Base-by-base conservation (phyloP, 441 rosid species). In the Populus hybrid region DNA sequence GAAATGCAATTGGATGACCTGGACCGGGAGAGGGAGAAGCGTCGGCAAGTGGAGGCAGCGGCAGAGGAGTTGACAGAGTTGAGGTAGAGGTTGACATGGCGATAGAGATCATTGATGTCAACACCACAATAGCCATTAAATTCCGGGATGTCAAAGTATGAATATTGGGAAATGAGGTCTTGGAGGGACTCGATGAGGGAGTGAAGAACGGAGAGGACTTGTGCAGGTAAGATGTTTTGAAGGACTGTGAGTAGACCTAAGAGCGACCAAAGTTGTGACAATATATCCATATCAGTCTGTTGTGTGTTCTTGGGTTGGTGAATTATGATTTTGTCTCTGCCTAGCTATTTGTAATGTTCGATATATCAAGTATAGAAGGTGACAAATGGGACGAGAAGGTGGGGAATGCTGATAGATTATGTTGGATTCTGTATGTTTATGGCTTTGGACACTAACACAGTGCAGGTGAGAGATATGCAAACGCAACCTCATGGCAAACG, bases 61-160 rank as follows among this genome's bases (percentile, higher is more conserved):
- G 82, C 38, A 57, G 85, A 79, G 5, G 86, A 72, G 75, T 76
- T 78, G 79, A 82, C 59, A 24, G 93, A 88, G 88, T 92, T 90
- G 0, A 95, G 87, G 83, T 95, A 95, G 67, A 94, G 93, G 81
- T 93, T 94, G 78, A 91, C 93, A 35, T 97, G 98, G 91, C 83
- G 86, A 85, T 94, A 94, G 82, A 95, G 99, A 81, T 95, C 97
- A 87, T 95, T 93, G 88, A 97, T 91, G 86, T 95, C 92, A 77
- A 95, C 97, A 66, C 97, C 87, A 24, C 89, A 84, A 77, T 83
- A 86, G 74, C 89, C 98, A 79, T 95, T 92, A 78, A 92, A 91
- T 85, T 95, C 98, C 1, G 97, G 91, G 81, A 93, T 91, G 81
- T 95, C 99, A 73, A 89, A 93, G 89, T 92, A 93, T 71, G 87